phyloP scores from a whole-genome alignment of 140 eudicot species.

The Stevia rebaudiana region DNA sequence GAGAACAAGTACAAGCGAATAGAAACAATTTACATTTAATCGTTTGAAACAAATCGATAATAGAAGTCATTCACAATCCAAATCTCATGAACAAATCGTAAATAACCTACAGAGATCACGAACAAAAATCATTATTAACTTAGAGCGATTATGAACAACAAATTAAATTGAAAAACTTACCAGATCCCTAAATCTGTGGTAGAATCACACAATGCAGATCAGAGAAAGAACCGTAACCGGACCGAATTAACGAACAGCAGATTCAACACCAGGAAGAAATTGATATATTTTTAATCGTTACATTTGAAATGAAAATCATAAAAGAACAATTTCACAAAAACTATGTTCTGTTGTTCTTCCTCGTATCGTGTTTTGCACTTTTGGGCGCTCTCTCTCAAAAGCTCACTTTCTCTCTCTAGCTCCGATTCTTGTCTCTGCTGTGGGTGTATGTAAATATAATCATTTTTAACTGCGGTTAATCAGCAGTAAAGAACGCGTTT shows the following conservation, averaged over 20 bases:
- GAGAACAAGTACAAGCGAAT: not conserved
- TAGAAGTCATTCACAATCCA: not conserved
- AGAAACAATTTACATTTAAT: slow-evolving; percentile 8
- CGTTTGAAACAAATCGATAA: not conserved
- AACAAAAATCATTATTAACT: not conserved
- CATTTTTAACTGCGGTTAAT: slow-evolving; percentile 26
- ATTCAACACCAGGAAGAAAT: not conserved
- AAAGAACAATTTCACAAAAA: not conserved
- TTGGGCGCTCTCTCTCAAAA: slow-evolving; percentile 7
- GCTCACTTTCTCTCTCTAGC: slow-evolving; percentile 21
- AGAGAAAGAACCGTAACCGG: not conserved
- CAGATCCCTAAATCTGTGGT: slow-evolving; percentile 14
- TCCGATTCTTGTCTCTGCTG: slow-evolving; percentile 10
- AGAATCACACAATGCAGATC: slow-evolving; percentile 24
- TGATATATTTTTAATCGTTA: not conserved
- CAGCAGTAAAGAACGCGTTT: slow-evolving; percentile 21
- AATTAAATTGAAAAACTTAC: slow-evolving; percentile 4
- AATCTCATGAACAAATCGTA: not conserved
- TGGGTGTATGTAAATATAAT: slow-evolving; percentile 11
- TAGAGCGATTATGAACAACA: not conserved
- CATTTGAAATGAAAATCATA: not conserved
- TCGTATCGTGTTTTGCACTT: slow-evolving; percentile 12
- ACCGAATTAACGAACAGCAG: slow-evolving; percentile 3
- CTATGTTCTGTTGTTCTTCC: slow-evolving; percentile 5
- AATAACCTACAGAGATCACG: not conserved